phyloP scores from a whole-genome alignment of 2,329 filamentous ascomycete genomes.

The Trichoderma afroharzianum region DNA sequence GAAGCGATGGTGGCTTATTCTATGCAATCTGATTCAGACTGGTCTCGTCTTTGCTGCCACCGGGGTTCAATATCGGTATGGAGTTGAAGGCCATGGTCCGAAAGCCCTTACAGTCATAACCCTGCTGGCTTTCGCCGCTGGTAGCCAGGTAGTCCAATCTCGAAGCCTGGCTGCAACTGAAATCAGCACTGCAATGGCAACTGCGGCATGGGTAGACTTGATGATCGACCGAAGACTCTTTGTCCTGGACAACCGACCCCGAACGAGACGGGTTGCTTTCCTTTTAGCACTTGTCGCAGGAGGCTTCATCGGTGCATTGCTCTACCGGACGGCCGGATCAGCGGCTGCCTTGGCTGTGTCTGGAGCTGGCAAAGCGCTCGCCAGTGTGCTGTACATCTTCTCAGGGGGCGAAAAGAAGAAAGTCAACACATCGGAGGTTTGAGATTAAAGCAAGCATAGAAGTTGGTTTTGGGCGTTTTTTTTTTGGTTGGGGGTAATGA shows the following conservation, averaged over 20 bases:
- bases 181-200: constrained; percentile 63
- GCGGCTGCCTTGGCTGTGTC: constrained; percentile 25
- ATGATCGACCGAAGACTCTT: constrained; percentile 53
- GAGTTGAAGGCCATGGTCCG: constrained; percentile 33
- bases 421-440: constrained; percentile 12
- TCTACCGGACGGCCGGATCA: constrained; percentile 33
- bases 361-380: constrained; percentile 26
- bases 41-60: constrained; percentile 51
- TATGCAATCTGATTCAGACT: constrained; percentile 54
- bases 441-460: background rate
- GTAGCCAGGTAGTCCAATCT: constrained; percentile 57
- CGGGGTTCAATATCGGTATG: constrained; percentile 43
- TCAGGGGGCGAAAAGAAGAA: constrained; percentile 20
- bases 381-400: constrained; percentile 23
- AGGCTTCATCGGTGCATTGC: constrained; percentile 48
- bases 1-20: constrained; percentile 50
- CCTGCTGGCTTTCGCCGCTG: constrained; percentile 52
- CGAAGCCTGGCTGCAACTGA: constrained; percentile 54
- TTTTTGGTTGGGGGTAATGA: background rate
- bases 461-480: background rate
- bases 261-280: constrained; percentile 50
- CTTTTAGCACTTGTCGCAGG: constrained; percentile 46
- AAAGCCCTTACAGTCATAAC: constrained; percentile 44
- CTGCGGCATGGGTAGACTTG: constrained; percentile 59
- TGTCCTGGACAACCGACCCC: constrained; percentile 42